Percentiles rank a stretch among this genome's conserved stretches.
phyloP scores from a whole-genome alignment of 1,284 basidiomycete species.

The Volvariella surrecta region DNA sequence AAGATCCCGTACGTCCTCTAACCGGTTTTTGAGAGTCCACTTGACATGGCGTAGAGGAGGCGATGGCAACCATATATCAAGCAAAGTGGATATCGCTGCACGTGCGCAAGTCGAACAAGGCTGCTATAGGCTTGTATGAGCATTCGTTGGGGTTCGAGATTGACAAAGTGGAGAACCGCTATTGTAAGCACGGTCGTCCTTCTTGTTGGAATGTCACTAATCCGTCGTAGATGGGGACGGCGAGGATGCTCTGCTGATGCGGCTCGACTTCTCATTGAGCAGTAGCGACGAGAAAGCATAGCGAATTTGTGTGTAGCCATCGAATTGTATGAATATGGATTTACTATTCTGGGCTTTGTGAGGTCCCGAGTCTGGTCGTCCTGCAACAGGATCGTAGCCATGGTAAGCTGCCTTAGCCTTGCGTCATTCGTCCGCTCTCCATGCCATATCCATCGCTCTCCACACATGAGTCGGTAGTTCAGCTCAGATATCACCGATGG shows the following conservation, averaged over 20 bases:
- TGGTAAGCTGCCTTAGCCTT: no score
- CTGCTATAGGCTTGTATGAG: slow-evolving; percentile 76
- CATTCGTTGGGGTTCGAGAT: slow-evolving; percentile 80
- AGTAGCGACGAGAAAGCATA: no score
- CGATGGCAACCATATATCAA: slow-evolving; percentile 78
- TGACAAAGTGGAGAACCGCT: slow-evolving; percentile 69
- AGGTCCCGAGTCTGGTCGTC: no score
- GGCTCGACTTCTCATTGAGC: slow-evolving; percentile 25
- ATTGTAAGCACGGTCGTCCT: slow-evolving; percentile 52
- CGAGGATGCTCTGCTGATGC: slow-evolving; percentile 82
- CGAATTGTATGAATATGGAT: no score
- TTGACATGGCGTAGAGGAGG: slow-evolving; percentile 52
- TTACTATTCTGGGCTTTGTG: no score
- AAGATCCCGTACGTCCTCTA: slow-evolving; percentile 57
- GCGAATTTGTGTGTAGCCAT: no score
- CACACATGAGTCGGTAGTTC: no score
- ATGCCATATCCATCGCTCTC: no score
- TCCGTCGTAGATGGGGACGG: slow-evolving; percentile 61
- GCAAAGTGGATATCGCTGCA: slow-evolving; percentile 77
- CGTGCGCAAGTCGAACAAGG: slow-evolving; percentile 82
- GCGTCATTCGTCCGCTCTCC: no score
- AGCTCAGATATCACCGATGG: no score
- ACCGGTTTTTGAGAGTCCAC: slow-evolving; percentile 2
- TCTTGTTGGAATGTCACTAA: neutral
- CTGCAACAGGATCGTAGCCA: no score